Percentiles rank a stretch among this genome's conserved stretches.
Conservation (phyloP, 768 basidiomycete species). For the Trametes cinnabarina region DNA sequence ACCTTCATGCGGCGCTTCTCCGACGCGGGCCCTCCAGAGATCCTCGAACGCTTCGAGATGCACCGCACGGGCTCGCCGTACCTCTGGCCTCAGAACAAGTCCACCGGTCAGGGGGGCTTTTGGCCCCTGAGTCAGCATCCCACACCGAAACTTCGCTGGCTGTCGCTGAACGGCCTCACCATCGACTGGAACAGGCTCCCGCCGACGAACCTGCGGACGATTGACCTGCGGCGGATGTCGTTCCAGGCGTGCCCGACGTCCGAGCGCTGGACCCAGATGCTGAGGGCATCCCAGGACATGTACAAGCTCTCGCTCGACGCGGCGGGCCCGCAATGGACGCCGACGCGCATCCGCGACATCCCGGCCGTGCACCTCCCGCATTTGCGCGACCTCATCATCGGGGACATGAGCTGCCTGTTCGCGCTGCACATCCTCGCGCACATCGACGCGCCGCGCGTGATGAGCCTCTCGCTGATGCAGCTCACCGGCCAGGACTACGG, state of each 20-base stretch:
- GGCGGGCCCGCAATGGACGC: constrained; percentile 41
- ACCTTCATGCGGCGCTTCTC: constrained; percentile 34
- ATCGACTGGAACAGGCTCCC: constrained; percentile 55
- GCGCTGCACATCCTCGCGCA: constrained; percentile 46
- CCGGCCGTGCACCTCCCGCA: constrained; percentile 46
- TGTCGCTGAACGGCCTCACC: constrained; percentile 58
- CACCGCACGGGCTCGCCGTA: constrained; percentile 44
- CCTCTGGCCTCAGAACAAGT: constrained; percentile 5
- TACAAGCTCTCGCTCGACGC: constrained; percentile 59
- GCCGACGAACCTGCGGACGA: constrained; percentile 53
- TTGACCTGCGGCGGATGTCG: constrained; percentile 65
- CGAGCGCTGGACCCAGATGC: constrained; percentile 44
- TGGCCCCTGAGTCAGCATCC: constrained; percentile 51
- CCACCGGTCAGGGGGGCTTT: constrained; percentile 21
- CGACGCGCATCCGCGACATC: neutral
- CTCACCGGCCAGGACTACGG: constrained; percentile 51
- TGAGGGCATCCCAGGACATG: constrained; percentile 37
- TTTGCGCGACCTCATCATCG: constrained; percentile 54
- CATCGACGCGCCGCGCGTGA: constrained; percentile 55
- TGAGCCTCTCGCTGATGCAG: constrained; percentile 57
- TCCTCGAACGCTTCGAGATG: constrained; percentile 62
- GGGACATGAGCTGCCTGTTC: constrained; percentile 51
- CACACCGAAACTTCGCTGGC: constrained; percentile 45
- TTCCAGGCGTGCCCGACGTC: constrained; percentile 50
- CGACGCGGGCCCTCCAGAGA: constrained; percentile 8